phyloP scores from a whole-genome alignment of 352 stramenopile genomes.

The Phytophthora sansomeana region DNA sequence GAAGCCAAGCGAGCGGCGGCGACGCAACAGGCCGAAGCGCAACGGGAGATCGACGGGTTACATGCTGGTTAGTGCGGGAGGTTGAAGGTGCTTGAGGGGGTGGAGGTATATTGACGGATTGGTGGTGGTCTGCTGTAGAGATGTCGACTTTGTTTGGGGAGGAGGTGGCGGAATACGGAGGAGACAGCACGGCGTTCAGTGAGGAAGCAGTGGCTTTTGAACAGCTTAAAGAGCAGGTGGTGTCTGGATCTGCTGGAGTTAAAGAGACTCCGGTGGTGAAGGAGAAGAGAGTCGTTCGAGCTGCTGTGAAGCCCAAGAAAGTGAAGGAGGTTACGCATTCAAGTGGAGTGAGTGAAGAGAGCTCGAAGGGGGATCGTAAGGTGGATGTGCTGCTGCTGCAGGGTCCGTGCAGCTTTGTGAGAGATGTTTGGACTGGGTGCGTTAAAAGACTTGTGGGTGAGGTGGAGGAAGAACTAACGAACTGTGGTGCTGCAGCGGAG shows the following conservation, averaged over 20 bases:
- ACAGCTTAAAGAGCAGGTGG: not conserved
- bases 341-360: not conserved
- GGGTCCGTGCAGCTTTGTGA: conserved; percentile 46
- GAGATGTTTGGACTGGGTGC: conserved; percentile 32
- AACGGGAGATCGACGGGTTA: conserved; percentile 51
- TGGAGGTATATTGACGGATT: not conserved
- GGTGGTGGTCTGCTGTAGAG: conserved; percentile 31
- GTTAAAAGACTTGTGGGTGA: not conserved
- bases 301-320: conserved; percentile 14
- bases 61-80: conserved; percentile 41
- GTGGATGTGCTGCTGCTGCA: conserved; percentile 31
- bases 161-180: conserved; percentile 46
- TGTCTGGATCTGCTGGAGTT: not conserved
- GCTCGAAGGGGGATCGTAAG: not conserved
- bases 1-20: conserved; percentile 28
- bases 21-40: conserved; percentile 24
- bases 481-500: conserved; percentile 16
- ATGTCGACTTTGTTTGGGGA: conserved; percentile 62
- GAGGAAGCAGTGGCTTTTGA: conserved; percentile 13
- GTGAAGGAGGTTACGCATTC: conserved; percentile 1
- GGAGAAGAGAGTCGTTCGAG: not conserved
- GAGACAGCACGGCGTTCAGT: conserved; percentile 14
- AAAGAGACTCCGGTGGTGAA: not conserved
- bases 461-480: not conserved
- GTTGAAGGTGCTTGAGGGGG: not conserved